Evolutionary conservation across 768 basidiomycete genomes (phyloP), one percentile per base, ranked within the genome.

Genomic region (Calocybe gangraenosa): DNA sequence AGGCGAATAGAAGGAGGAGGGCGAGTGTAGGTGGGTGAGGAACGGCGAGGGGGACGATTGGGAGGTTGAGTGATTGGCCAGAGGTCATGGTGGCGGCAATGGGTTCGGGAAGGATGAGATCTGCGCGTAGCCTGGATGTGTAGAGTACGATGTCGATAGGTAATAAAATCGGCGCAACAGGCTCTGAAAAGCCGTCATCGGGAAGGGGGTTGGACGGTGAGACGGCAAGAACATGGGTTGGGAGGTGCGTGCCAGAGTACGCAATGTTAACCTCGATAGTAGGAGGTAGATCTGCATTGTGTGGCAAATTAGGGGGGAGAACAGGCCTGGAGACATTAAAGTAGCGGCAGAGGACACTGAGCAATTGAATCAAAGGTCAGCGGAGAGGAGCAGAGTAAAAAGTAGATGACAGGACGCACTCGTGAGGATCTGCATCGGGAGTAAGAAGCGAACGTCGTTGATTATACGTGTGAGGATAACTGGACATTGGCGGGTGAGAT

Each of bases 181-280:
- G 56, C 4, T 55, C 42, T 11, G 25, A 28, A 6, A 28, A 6
- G 6, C 11, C 25, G 25, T 28, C 25, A 5, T 6, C 25, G 18
- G 57, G 45, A 3, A 64, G 37, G 22, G 52, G 47, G 40, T 65
- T 64, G 28, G 63, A 35, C 33, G 65, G 63, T 46, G 66, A 62
- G 51, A 76, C 65, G 17, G 76, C 75, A 37, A 84, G 70, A 45
- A 76, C 65, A 54, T 84, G 82, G 2, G 79, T 82, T 31, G 82
- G 81, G 51, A 70, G 61, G 67, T 5, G 69, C 68, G 39, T 73
- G 66, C 42, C 18, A 3, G 44, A 2, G 44, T 65, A 71, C 9
- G 69, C 50, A 42, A 79, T 64, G 18, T 65, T 67, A 63, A 82
- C 70, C 49, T 76, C 70, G 46, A 81, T 65, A 1, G 70, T 69